Percentiles rank a stretch among this genome's conserved stretches.
Evolutionary conservation across 345 rosid genomes (phyloP).

Genomic region (Brassica napus): DNA sequence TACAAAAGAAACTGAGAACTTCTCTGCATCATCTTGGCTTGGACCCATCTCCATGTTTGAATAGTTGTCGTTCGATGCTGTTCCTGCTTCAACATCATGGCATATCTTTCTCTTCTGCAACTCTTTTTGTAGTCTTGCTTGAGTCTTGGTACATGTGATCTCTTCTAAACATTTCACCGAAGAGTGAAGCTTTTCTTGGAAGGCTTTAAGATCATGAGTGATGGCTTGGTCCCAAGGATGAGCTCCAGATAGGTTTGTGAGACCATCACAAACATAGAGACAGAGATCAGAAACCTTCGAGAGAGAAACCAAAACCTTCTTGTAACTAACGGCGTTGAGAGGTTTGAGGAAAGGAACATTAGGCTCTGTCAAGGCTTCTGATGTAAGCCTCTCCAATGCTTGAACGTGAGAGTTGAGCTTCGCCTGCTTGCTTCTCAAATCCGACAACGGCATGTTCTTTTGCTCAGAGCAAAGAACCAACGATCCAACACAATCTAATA

Average conservation of each 20-base stretch:
- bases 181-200: conserved; percentile 43
- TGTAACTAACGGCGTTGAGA: conserved; percentile 46
- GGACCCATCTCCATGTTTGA: conserved; percentile 28
- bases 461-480: conserved; percentile 34
- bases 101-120: conserved; percentile 43
- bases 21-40: conserved; percentile 41
- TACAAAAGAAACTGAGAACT: conserved; percentile 44
- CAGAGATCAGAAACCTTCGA: conserved; percentile 49
- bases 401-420: conserved; percentile 41
- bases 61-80: conserved; percentile 32
- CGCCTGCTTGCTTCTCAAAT: conserved; percentile 40
- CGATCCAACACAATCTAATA: conserved; percentile 35
- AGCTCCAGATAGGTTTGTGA: conserved; percentile 41
- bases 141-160: conserved; percentile 38
- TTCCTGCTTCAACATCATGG: conserved; percentile 57
- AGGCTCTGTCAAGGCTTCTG: conserved; percentile 61
- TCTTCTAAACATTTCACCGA: conserved; percentile 51
- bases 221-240: conserved; percentile 42
- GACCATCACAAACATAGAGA: conserved; percentile 40
- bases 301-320: conserved; percentile 45
- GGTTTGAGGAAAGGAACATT: conserved; percentile 54
- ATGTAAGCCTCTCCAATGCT: conserved; percentile 40
- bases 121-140: conserved; percentile 34
- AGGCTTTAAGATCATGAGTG: conserved; percentile 44
- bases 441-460: conserved; percentile 37